Evolutionary conservation across 768 basidiomycete species (phyloP), one percentile per base, ranked within the genome.

Genomic region (Hydnomerulius pinastri): DNA sequence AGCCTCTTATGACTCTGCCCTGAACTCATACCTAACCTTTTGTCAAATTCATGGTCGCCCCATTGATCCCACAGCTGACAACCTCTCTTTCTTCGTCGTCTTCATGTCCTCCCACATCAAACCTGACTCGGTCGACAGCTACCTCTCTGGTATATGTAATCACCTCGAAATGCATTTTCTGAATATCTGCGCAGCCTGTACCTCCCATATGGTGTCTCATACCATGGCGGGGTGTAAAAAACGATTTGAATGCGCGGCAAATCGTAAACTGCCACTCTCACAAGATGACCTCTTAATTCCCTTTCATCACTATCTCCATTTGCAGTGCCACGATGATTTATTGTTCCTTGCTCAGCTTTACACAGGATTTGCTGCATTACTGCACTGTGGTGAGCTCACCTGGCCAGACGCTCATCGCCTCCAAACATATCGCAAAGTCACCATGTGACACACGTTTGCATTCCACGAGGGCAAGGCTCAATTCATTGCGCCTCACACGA

Each of bases 91-190:
- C n/a, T 77, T 56, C 48, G 57, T 60, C 2, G 64, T 68, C 0
- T 76, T 57, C 54, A 71, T 71, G 63, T 69, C 48, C 4, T 53
- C 59, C 24, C 68, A 72, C 48, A 73, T 77, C 39, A 58, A 68
- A 37, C 72, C 74, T 0, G 23, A 46, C 11, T 73, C 72, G 0
- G 69, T 75, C 12, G 44, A 43, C 33, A 47, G 64, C 5, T 76
- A 76, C 57, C 59, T 77, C 2, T 69, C 72, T 0, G 71, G 73
- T 12, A 72, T 74, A 13, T 66, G 64, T 46, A 63, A 62, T 29
- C 59, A 66, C 36, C 65, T 64, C n/a, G 61, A 66, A 48, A 3
- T 32, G 0, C 44, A 55, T 28, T 76, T 59, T 54, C 75, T 73
- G 0, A 8, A 57, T 2, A 60, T 71, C 1, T 60, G 62, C 9